These are phyloP conservation scores for Madurella mycetomatis DNA, from an alignment of 2,329 filamentous ascomycete genomes.

Conservation along the genomic window DNA sequence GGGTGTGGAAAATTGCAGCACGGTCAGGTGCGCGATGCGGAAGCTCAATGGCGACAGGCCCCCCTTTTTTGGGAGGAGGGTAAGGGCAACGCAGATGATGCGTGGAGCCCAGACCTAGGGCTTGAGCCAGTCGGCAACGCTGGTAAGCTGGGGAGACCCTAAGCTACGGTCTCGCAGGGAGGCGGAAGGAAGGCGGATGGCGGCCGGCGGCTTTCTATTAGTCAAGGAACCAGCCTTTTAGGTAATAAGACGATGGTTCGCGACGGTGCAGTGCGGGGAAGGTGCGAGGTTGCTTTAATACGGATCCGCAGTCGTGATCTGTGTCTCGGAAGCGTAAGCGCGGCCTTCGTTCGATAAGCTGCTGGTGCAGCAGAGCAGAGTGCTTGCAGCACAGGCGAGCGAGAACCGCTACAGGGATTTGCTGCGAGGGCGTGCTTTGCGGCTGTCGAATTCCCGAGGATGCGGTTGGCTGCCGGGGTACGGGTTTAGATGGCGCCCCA, in stretches of 20 bases:
- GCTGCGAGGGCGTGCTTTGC: not conserved
- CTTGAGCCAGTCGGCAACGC: constrained; percentile 14
- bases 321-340: constrained; percentile 6
- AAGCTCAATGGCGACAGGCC: constrained; percentile 21
- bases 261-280: constrained; percentile 41
- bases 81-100: constrained; percentile 4
- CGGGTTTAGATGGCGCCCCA: not conserved
- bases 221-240: constrained; percentile 42
- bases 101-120: constrained; percentile 7
- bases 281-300: constrained; percentile 22
- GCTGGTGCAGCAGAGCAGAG: not conserved
- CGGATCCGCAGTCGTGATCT: constrained; percentile 24
- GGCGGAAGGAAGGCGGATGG: constrained; percentile 14
- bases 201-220: constrained; percentile 40
- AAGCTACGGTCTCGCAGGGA: constrained; percentile 22
- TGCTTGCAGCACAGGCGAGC: not conserved
- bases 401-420: constrained; percentile 14
- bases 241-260: constrained; percentile 37
- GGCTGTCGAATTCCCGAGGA: constrained; percentile 4
- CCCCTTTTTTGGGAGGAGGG: not conserved
- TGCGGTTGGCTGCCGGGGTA: constrained; percentile 3
- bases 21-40: constrained; percentile 25
- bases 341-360: not conserved
- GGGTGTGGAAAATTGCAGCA: constrained; percentile 10
- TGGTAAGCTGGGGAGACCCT: constrained; percentile 4